phyloP scores from a whole-genome alignment of 345 rosid species.

The Syzygium oleosum region DNA sequence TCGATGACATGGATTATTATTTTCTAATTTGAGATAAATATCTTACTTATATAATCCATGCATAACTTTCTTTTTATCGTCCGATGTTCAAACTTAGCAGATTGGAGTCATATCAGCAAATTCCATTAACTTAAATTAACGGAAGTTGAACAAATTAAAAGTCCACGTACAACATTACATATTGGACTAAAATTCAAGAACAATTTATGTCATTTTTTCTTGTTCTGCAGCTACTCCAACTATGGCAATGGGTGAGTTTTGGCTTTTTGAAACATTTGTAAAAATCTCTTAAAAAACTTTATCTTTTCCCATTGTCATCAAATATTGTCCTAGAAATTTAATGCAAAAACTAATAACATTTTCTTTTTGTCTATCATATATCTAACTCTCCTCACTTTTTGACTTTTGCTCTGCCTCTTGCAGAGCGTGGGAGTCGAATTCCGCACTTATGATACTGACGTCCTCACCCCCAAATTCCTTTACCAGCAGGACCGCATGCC shows the following conservation, averaged over 20 bases:
- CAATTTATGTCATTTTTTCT: background rate
- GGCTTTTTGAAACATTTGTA: background rate
- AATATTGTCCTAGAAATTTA: background rate
- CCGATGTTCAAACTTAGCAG: background rate
- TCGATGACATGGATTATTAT: background rate
- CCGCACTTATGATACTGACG: too few species aligned
- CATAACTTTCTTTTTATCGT: background rate
- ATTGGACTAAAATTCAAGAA: background rate
- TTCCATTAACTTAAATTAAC: background rate
- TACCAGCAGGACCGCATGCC: too few species aligned
- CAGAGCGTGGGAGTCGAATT: too few species aligned
- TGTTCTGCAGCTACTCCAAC: fast-evolving
- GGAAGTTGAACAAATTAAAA: background rate
- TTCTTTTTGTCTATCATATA: too few species aligned
- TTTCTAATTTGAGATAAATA: background rate
- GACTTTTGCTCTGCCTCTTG: too few species aligned
- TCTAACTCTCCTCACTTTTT: too few species aligned
- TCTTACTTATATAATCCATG: background rate
- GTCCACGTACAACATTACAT: fast-evolving
- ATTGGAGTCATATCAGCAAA: background rate
- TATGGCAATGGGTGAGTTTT: background rate
- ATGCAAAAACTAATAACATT: background rate
- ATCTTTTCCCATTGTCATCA: background rate
- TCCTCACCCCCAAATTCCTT: too few species aligned
- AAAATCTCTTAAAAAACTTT: background rate